These are phyloP conservation scores for Hericium alpestre DNA, from an alignment of 768 basidiomycete genomes.

Conservation along the genomic window DNA sequence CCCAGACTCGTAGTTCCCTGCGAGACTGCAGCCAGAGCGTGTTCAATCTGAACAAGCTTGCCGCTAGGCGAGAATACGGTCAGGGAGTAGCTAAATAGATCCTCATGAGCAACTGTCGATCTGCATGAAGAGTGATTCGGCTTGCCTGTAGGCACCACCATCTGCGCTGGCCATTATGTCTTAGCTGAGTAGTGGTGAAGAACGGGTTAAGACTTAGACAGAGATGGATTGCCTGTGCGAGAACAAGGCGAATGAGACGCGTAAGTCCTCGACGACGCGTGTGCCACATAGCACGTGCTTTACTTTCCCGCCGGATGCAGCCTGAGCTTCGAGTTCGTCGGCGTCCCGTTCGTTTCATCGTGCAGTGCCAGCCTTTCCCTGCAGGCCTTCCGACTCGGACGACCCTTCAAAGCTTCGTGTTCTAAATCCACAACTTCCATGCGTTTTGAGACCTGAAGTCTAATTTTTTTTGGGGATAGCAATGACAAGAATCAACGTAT, in stretches of 20 bases:
- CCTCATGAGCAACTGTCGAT: not conserved
- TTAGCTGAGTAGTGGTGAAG: not conserved
- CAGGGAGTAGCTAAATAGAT: constrained; percentile 73
- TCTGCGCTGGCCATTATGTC: constrained; percentile 66
- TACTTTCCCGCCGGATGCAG: no score
- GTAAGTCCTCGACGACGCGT: constrained; percentile 2
- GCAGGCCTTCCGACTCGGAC: no score
- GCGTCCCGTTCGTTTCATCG: no score
- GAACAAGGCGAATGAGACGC: constrained; percentile 1
- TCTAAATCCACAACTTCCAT: no score
- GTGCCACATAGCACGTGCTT: not conserved
- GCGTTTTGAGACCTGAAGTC: no score
- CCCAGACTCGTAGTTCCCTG: constrained; percentile 95
- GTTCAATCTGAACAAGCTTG: constrained; percentile 99
- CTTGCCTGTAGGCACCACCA: constrained; percentile 29
- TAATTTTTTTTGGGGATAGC: no score
- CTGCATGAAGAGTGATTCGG: not conserved
- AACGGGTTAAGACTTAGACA: not conserved
- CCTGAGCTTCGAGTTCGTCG: no score
- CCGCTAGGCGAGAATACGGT: constrained; percentile 99
- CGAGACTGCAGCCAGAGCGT: constrained; percentile 92
- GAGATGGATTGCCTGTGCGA: not conserved
- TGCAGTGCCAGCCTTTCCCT: no score
- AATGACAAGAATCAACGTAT: no score
- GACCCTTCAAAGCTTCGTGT: no score